Evolutionary conservation across 2,329 filamentous ascomycete genomes (phyloP).

Genomic region (Bisporella sp.): DNA sequence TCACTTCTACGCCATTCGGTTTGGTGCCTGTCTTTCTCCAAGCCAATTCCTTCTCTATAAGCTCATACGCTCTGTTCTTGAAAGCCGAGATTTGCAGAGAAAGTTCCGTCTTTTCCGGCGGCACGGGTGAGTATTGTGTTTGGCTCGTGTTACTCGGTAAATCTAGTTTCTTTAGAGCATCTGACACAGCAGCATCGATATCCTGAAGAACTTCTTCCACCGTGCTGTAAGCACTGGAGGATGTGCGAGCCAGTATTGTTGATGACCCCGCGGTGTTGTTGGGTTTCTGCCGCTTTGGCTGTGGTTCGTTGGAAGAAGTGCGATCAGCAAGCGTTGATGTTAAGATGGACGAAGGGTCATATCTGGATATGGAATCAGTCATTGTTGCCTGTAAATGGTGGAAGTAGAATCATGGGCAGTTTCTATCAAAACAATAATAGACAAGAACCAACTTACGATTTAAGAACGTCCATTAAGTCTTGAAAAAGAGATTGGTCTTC

Average conservation of each 20-base stretch:
- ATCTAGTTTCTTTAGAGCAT: conserved; percentile 42
- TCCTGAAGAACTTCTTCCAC: conserved; percentile 61
- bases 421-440: no score
- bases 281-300: conserved; percentile 54
- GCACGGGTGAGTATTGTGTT: conserved; percentile 17
- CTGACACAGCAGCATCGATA: conserved; percentile 40
- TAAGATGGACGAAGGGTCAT: conserved; percentile 50
- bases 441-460: conserved; percentile 30
- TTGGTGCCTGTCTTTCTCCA: conserved; percentile 30
- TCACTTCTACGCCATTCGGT: conserved; percentile 1
- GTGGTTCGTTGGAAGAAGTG: conserved; percentile 41
- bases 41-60: conserved; percentile 54
- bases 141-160: conserved; percentile 23
- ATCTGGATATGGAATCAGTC: conserved; percentile 33
- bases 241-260: conserved; percentile 31
- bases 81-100: conserved; percentile 35
- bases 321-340: conserved; percentile 43
- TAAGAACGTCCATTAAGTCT: conserved; percentile 37
- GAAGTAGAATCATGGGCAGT: no score
- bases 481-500: conserved; percentile 30
- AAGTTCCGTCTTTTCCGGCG: conserved; percentile 16
- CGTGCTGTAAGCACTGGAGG: conserved; percentile 45
- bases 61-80: conserved; percentile 53
- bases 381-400: conserved; percentile 14
- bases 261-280: conserved; percentile 36